These are phyloP conservation scores for Neocucurbitaria cava DNA, from an alignment of 2,329 filamentous ascomycete species.

Conservation along the genomic window DNA sequence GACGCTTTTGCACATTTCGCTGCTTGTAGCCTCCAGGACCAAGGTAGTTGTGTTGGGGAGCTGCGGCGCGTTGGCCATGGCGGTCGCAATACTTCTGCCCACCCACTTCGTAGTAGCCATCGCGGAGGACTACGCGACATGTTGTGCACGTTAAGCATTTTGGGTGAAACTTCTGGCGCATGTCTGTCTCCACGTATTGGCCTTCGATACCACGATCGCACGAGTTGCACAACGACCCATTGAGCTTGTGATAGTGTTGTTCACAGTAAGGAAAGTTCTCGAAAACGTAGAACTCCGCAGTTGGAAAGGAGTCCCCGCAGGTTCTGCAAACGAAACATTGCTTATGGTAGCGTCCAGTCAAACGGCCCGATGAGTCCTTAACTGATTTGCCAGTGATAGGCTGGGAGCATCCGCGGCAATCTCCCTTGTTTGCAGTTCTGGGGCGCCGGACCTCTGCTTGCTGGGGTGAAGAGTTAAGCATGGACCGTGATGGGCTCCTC, in stretches of 20 bases:
- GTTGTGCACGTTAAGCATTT: conserved; percentile 84
- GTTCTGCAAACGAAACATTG: conserved; percentile 90
- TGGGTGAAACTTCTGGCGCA: conserved; percentile 80
- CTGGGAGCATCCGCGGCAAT: conserved; percentile 81
- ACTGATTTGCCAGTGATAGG: conserved; percentile 89
- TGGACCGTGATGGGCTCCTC: conserved; percentile 19
- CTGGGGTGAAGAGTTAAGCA: conserved; percentile 20
- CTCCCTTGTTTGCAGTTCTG: conserved; percentile 65
- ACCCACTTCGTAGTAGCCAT: conserved; percentile 91
- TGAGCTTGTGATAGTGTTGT: conserved; percentile 89
- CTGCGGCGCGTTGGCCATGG: conserved; percentile 72
- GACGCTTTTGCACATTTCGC: conserved; percentile 56
- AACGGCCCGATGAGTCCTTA: conserved; percentile 87
- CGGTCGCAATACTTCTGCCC: conserved; percentile 84
- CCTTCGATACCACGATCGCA: conserved; percentile 92
- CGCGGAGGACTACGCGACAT: conserved; percentile 74
- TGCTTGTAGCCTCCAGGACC: conserved; percentile 46
- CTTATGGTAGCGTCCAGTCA: conserved; percentile 95
- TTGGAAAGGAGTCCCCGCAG: conserved; percentile 81
- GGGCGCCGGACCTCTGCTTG: conserved; percentile 29
- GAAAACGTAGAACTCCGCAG: conserved; percentile 90
- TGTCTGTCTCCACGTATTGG: conserved; percentile 86
- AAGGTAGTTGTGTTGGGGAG: conserved; percentile 47
- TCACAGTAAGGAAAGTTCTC: conserved; percentile 89
- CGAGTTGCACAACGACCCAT: conserved; percentile 80